phyloP scores from a whole-genome alignment of 177 flowering plant genomes.

The Vitis hybrid region DNA sequence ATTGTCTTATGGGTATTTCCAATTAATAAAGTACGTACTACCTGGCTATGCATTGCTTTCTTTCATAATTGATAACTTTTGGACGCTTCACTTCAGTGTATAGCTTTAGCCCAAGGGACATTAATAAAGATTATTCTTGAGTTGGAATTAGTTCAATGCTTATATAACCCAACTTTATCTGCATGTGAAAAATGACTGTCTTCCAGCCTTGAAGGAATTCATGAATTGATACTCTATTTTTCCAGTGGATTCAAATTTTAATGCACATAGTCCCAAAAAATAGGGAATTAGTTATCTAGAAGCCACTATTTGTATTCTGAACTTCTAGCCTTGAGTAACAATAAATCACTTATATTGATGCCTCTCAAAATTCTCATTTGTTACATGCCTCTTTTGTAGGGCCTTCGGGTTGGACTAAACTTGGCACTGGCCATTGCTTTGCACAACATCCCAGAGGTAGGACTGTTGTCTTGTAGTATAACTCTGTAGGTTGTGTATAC shows the following conservation, averaged over 20 bases:
- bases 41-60: neutral
- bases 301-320: neutral
- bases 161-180: neutral
- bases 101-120: neutral
- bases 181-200: neutral
- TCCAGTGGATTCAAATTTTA: neutral
- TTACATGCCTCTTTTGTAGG: slow-evolving; percentile 42
- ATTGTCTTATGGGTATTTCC: neutral
- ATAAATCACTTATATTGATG: neutral
- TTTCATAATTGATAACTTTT: neutral
- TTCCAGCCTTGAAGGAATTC: neutral
- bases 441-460: slow-evolving; percentile 98
- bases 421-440: slow-evolving; percentile 93
- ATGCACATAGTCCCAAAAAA: neutral
- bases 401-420: slow-evolving; percentile 90
- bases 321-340: neutral
- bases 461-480: neutral
- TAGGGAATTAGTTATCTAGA: neutral
- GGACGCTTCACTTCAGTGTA: neutral
- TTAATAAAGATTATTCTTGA: neutral
- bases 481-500: no score
- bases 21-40: neutral
- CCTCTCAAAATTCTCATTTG: slow-evolving; percentile 3
- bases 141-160: neutral
- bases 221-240: slow-evolving; percentile 2